Evolutionary conservation across 2,329 filamentous ascomycete genomes (phyloP).

Genomic region (Colletotrichum viniferum): DNA sequence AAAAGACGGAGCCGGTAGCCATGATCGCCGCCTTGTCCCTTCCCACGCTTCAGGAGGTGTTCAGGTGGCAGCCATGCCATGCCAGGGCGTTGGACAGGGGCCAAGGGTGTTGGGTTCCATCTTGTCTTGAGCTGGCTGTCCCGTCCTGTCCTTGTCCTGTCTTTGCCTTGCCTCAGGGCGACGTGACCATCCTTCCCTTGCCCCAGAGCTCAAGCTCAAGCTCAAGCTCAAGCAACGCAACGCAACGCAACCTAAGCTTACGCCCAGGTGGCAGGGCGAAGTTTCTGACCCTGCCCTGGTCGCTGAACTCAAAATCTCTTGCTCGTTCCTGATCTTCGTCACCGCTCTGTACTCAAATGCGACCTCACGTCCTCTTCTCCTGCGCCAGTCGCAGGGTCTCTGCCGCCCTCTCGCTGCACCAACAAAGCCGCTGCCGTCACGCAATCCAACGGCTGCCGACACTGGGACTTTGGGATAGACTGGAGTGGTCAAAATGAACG

Average conservation of each 20-base stretch:
- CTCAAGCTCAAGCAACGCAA: neutral
- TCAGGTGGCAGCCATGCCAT: neutral
- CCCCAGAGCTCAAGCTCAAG: neutral
- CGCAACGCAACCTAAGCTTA: neutral
- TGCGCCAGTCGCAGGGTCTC: neutral
- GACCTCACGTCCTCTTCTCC: slow-evolving; percentile 2
- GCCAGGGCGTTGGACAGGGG: neutral
- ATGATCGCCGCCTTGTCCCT: neutral
- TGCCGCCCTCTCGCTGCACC: neutral
- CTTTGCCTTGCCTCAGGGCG: neutral
- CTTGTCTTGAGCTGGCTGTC: neutral
- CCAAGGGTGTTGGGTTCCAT: neutral
- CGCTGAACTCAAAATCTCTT: slow-evolving; percentile 9
- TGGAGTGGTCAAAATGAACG: neutral
- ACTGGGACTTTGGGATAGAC: neutral
- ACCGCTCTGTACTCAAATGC: slow-evolving; percentile 7
- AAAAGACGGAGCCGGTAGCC: neutral
- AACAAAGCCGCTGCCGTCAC: neutral
- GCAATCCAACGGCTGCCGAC: neutral
- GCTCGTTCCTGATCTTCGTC: slow-evolving; percentile 3
- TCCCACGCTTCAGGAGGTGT: slow-evolving; percentile 1
- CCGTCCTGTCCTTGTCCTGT: neutral
- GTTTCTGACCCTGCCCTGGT: slow-evolving; percentile 1
- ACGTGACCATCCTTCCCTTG: neutral
- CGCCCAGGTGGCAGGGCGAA: neutral